Percentiles rank a stretch among this genome's conserved stretches.
Evolutionary conservation across 2,329 filamentous ascomycete genomes (phyloP).

Genomic region (Calonectria ilicicola): DNA sequence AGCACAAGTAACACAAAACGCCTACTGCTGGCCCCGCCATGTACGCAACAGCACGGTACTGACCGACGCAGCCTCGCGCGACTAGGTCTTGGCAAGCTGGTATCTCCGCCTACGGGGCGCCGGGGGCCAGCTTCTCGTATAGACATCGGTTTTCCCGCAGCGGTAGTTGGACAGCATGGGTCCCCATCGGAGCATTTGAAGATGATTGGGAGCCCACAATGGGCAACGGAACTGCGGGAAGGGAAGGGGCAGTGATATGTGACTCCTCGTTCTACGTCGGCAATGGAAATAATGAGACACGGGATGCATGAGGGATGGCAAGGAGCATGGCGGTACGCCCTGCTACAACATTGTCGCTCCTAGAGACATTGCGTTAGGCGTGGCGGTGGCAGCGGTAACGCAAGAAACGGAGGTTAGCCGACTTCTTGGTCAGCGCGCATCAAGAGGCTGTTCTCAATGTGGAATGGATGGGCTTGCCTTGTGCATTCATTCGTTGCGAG

Average conservation of each 20-base stretch:
- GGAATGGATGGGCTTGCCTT: background rate
- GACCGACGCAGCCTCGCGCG: background rate
- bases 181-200: constrained; percentile 10
- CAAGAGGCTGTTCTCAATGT: background rate
- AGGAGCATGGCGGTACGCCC: background rate
- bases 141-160: background rate
- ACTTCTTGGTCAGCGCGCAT: background rate
- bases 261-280: constrained; percentile 4
- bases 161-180: no score
- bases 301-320: background rate
- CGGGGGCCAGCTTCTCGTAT: background rate
- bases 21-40: background rate
- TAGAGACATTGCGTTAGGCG: background rate
- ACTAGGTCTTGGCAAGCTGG: background rate
- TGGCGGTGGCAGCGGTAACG: background rate
- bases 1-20: background rate
- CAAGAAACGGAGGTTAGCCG: constrained; percentile 2
- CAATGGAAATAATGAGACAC: background rate
- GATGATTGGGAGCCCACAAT: background rate
- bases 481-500: background rate
- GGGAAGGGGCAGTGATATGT: background rate
- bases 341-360: background rate
- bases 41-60: background rate
- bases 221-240: background rate
- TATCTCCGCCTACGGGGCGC: background rate